Evolutionary conservation across 495 filamentous ascomycete genomes (phyloP).

Genomic region (Penicillium pulvis): DNA sequence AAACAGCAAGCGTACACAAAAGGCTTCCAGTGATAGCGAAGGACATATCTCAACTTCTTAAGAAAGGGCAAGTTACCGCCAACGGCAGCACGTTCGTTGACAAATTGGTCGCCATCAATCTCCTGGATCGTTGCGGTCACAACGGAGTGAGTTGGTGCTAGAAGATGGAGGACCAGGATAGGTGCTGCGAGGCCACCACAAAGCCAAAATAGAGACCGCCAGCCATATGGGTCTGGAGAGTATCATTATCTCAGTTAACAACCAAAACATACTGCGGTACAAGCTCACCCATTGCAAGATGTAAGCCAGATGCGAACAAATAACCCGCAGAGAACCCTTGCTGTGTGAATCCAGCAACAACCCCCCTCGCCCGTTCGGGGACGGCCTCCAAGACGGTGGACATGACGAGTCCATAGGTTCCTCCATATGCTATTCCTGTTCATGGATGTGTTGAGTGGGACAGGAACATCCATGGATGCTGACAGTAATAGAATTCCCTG

Average conservation of each 20-base stretch:
- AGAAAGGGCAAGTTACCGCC: not conserved
- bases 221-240: not conserved
- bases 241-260: not conserved
- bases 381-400: not conserved
- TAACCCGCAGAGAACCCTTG: not conserved
- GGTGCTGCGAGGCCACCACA: not conserved
- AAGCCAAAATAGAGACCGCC: not conserved
- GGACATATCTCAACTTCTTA: not conserved
- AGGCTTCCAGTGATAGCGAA: not conserved
- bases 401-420: not conserved
- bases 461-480: too few relatives aligned
- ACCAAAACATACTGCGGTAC: not conserved
- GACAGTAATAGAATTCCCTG: too few relatives aligned
- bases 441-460: not conserved
- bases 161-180: not conserved
- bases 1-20: not conserved
- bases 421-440: not conserved
- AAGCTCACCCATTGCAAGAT: not conserved
- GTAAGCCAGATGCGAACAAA: not conserved
- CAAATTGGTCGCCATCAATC: not conserved
- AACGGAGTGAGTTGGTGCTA: not conserved
- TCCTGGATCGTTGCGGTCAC: not conserved
- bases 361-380: not conserved
- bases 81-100: not conserved
- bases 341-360: not conserved